Evolutionary conservation across 805 yeast species (phyloP), one percentile per base, ranked within the genome.

Genomic region (Helenozyma rhizophorensis): DNA sequence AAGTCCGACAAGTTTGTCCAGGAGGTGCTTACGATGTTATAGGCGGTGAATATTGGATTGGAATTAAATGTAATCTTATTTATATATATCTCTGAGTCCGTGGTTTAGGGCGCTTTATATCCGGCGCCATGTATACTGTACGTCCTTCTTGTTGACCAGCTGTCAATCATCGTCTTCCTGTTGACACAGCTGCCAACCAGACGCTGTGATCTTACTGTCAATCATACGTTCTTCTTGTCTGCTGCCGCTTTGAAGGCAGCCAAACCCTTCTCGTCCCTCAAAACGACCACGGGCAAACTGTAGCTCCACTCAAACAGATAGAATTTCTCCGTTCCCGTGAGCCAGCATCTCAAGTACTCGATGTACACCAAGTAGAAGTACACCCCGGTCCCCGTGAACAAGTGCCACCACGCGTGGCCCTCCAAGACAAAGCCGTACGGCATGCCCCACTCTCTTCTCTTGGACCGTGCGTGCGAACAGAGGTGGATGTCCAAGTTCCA

Each of bases 371-470:
- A 72, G 60, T 86, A 89, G 54, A 71, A 82, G 58, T 90, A 90
- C 9, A 90, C 93, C 2, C 97, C 96, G 14, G 78, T 64, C 1
- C 95, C 95, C 0, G 93, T 84, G 43, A 84, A 70, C 9, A 84
- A 62, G 54, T 90, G 97, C 97, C 97, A 90, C 97, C 97, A 90
- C 15, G 95, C 96, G 51, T 90, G 97, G 18, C 95, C 83, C 58
- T 90, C 97, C 22, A 90, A 65, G 3, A 90, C 44, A 40, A 87
- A 73, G 2, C 97, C 97, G 33, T 81, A 73, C 2, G 97, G 97
- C 62, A 83, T 72, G 3, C 97, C 95, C 55, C 67, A 58, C 4
- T 61, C 45, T 38, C 93, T 72, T 56, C 96, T 73, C 11, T 75
- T 50, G 6, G 58, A 39, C 24, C 78, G 70, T 58, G 85, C 79